Conservation (phyloP, 352 stramenopile species). For the Bremia lactucae region DNA sequence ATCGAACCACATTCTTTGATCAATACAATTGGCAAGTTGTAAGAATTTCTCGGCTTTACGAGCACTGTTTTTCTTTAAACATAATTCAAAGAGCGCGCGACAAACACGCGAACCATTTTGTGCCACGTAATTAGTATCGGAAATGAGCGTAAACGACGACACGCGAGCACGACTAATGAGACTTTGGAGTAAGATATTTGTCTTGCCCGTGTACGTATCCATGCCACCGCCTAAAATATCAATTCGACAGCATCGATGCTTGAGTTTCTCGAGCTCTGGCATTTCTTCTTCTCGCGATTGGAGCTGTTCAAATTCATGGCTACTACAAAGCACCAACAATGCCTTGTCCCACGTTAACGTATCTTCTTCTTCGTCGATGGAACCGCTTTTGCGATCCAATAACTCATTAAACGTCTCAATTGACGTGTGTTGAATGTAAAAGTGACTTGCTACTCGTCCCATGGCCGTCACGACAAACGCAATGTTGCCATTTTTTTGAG, state of each 20-base stretch:
- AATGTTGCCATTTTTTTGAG: slow-evolving; percentile 32
- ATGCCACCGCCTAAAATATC: slow-evolving; percentile 86
- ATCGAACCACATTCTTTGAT: slow-evolving; percentile 96
- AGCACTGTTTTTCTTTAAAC: slow-evolving; percentile 83
- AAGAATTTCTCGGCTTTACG: slow-evolving; percentile 89
- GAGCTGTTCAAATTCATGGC: slow-evolving; percentile 93
- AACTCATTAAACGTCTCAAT: slow-evolving; percentile 97
- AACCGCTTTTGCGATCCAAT: slow-evolving; percentile 53
- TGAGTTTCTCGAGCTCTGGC: slow-evolving; percentile 89
- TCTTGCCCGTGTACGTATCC: slow-evolving; percentile 91
- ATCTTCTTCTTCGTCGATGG: slow-evolving; percentile 27
- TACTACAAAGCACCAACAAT: slow-evolving; percentile 62
- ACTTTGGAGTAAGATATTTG: slow-evolving; percentile 93
- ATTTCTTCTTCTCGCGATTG: slow-evolving; percentile 93
- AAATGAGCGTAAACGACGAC: slow-evolving; percentile 96
- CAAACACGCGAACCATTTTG: slow-evolving; percentile 96
- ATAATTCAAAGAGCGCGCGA: slow-evolving; percentile 98
- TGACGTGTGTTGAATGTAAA: slow-evolving; percentile 98
- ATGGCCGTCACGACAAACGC: slow-evolving; percentile 92
- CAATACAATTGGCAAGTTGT: slow-evolving; percentile 93
- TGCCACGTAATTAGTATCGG: slow-evolving; percentile 98
- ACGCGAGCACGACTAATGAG: slow-evolving; percentile 67
- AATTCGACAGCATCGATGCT: slow-evolving; percentile 80
- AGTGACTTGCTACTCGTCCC: slow-evolving; percentile 96
- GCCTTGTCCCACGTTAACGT: slow-evolving; percentile 61